Evolutionary conservation across 2,329 filamentous ascomycete genomes (phyloP), one percentile per base, ranked within the genome.

Genomic region (Penicillium corylophilum): DNA sequence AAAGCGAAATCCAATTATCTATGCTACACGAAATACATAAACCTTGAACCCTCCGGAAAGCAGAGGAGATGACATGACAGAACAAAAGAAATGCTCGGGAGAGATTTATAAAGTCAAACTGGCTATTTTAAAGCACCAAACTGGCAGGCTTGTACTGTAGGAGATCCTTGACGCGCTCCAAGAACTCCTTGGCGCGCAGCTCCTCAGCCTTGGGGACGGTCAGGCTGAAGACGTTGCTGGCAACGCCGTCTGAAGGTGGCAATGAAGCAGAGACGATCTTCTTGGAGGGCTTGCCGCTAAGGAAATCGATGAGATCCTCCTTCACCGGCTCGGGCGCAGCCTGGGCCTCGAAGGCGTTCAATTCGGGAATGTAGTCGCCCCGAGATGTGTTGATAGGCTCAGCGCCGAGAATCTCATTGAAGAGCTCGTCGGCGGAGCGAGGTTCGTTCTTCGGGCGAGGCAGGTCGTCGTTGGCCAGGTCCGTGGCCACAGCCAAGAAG

Each of bases 381-480:
- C 70, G 83, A 70, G 67, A 79, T 24, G 71, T 73, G 28, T 71
- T 71, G 38, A 69, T 46, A 3, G 70, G 63, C 43, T 61, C 57
- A 1, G 77, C 75, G 9, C 92, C 93, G 7, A 99, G 81, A 13
- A 97, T 80, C 64, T 93, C 85, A 68, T 96, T 86, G 75, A 97
- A 97, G 12, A 99, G 83, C 69, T 95, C 90, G 66, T 91, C 83
- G 31, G 87, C 78, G 0, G 88, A 86, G 13, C 87, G 87, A 66
- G 84, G 80, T 41, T 82, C 79, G 54, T 78, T 77, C 53, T 84
- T 79, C 5, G 85, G 82, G 24, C 81, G 77, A 2, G 93, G 93
- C 7, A 97, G 82, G 41, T 88, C 84, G 57, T 94, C 87, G 74
- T 97, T 97, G 54, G 94, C 94, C 23, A 95, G 75, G 64, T 94